A percentile compares a stretch with the other conserved stretches of the same genome.
Conservation (phyloP, 306 rosid species). For the Castanea crenata region DNA sequence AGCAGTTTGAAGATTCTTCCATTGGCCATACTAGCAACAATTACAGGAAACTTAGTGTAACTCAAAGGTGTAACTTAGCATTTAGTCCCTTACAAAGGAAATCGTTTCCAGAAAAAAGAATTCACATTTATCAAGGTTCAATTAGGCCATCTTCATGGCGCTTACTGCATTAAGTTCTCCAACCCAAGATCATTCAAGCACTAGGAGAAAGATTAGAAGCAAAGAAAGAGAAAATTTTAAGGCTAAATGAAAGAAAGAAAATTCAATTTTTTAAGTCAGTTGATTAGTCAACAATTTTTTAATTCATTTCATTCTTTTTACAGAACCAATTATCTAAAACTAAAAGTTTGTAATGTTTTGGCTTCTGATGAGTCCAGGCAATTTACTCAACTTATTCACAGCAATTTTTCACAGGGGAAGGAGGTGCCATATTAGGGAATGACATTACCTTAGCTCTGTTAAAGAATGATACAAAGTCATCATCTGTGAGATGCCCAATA, state of each 20-base stretch:
- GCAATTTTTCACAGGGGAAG: not conserved
- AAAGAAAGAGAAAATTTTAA: not conserved
- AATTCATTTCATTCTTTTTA: not conserved
- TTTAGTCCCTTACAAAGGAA: not conserved
- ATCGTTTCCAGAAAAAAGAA: not conserved
- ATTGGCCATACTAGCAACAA: not conserved
- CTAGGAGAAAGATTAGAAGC: not conserved
- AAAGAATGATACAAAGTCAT: constrained; percentile 84
- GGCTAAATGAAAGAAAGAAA: not conserved
- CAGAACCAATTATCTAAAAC: not conserved
- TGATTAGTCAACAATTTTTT: not conserved
- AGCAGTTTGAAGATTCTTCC: not conserved
- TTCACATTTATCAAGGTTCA: not conserved
- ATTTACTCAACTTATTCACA: not conserved
- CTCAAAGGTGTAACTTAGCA: not conserved
- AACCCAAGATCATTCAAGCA: not conserved
- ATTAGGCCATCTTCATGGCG: not conserved
- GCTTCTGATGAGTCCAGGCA: not conserved
- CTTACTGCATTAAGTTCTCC: not conserved
- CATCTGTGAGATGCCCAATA: constrained; percentile 97
- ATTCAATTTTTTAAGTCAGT: not conserved
- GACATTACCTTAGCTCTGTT: constrained; percentile 72
- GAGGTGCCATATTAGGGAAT: constrained; percentile 12
- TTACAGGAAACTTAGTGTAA: not conserved
- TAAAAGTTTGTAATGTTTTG: not conserved